Percentiles rank a stretch among this genome's conserved stretches.
These are phyloP conservation scores for Asterophora parasitica DNA, from an alignment of 768 basidiomycete species.

Conservation along the genomic window DNA sequence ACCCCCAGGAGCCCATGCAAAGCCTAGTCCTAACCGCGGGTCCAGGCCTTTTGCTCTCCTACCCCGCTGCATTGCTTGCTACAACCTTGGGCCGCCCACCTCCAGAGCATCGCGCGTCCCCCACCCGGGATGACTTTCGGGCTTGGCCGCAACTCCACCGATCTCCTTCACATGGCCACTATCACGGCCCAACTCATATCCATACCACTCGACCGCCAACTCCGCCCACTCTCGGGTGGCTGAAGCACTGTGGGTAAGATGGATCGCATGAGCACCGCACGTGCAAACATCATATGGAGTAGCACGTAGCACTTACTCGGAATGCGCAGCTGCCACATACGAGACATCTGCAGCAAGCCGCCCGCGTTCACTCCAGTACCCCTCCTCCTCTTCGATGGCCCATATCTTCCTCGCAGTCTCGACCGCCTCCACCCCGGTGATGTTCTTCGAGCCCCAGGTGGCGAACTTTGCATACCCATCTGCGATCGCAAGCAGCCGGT, in stretches of 20 bases:
- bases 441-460: constrained; percentile 41
- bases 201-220: constrained; percentile 49
- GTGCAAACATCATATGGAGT: constrained; percentile 2
- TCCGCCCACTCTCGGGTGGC: constrained; percentile 49
- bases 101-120: constrained; percentile 30
- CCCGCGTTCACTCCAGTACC: constrained; percentile 63
- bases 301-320: constrained; percentile 64
- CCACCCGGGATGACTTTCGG: constrained; percentile 46
- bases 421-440: constrained; percentile 48
- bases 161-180: constrained; percentile 44
- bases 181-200: constrained; percentile 51
- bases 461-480: constrained; percentile 40
- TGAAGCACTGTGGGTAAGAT: constrained; percentile 30
- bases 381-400: constrained; percentile 55
- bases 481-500: constrained; percentile 41
- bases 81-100: constrained; percentile 30
- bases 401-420: constrained; percentile 46
- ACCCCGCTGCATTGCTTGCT: too few relatives aligned
- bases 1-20: neutral
- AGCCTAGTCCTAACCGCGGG: too few relatives aligned
- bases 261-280: neutral
- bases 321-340: constrained; percentile 57
- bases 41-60: too few relatives aligned
- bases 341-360: constrained; percentile 56
- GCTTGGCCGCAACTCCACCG: constrained; percentile 26